These are phyloP conservation scores for Phoenix dactylifera DNA, from an alignment of 176 grass and related monocot genomes.

Conservation along the genomic window DNA sequence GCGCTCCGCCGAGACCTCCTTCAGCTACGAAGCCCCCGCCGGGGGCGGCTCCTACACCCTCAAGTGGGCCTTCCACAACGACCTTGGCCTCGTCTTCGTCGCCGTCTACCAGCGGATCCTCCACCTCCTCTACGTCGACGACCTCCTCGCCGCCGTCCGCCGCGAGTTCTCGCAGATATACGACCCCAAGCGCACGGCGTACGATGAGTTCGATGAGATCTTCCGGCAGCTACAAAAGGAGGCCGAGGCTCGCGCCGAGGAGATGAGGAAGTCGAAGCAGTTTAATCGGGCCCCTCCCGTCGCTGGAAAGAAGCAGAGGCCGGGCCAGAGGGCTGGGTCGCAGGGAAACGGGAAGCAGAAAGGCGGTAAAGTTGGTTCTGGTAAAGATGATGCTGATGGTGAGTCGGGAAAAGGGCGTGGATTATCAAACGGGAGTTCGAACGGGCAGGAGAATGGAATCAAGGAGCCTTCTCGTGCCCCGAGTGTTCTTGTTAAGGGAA, in stretches of 20 bases:
- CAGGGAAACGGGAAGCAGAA: too few species aligned
- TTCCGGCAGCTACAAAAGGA: conserved; percentile 86
- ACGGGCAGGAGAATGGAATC: conserved; percentile 17
- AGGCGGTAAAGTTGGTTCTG: conserved; percentile 6
- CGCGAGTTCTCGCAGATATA: conserved; percentile 55
- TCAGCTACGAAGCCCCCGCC: conserved; percentile 39
- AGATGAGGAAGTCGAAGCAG: conserved; percentile 71
- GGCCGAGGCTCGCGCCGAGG: conserved; percentile 64
- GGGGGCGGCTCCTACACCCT: conserved; percentile 41
- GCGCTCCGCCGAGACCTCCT: conserved; percentile 63
- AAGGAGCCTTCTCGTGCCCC: conserved; percentile 19
- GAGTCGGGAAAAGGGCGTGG: conserved; percentile 25
- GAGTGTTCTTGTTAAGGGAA: conserved; percentile 30
- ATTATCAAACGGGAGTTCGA: conserved; percentile 27
- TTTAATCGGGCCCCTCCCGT: not conserved
- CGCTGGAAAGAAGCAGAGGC: conserved; percentile 16
- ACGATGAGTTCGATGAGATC: conserved; percentile 38
- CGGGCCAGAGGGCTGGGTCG: too few species aligned
- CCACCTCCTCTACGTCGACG: conserved; percentile 82
- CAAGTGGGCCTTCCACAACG: conserved; percentile 91
- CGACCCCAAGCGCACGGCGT: conserved; percentile 29
- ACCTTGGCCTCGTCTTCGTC: conserved; percentile 85
- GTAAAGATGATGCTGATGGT: conserved; percentile 42
- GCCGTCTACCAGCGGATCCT: conserved; percentile 90
- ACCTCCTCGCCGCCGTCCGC: conserved; percentile 62